These are phyloP conservation scores for Candida koratica DNA, from an alignment of 805 yeast genomes.

Conservation along the genomic window DNA sequence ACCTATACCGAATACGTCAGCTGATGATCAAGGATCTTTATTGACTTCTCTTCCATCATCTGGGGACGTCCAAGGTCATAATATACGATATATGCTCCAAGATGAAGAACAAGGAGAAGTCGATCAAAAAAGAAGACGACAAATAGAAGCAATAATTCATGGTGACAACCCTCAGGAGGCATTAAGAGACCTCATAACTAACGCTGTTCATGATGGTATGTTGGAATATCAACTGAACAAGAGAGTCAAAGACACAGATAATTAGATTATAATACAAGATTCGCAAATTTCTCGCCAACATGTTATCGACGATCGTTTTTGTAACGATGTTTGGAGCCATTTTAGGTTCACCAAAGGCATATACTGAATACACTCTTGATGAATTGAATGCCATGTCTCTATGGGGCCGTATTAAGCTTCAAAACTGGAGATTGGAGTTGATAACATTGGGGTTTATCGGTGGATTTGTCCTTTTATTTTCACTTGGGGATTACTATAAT, in stretches of 20 bases:
- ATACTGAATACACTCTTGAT: constrained; percentile 36
- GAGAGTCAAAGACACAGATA: constrained; percentile 1
- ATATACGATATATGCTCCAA: constrained; percentile 56
- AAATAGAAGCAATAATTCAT: constrained; percentile 65
- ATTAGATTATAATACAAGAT: neutral
- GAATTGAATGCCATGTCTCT: constrained; percentile 59
- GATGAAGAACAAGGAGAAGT: constrained; percentile 24
- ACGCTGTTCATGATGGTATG: constrained; percentile 53
- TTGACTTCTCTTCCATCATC: constrained; percentile 29
- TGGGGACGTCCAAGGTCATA: constrained; percentile 42
- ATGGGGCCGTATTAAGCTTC: constrained; percentile 50
- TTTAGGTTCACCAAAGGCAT: constrained; percentile 12
- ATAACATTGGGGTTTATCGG: constrained; percentile 50
- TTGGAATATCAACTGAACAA: constrained; percentile 1
- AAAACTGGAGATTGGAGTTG: constrained; percentile 77
- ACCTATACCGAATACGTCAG: neutral
- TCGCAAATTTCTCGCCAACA: no score
- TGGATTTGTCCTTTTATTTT: constrained; percentile 48
- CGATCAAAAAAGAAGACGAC: constrained; percentile 50
- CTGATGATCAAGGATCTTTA: constrained; percentile 1
- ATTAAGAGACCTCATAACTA: constrained; percentile 61
- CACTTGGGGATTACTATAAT: constrained; percentile 60
- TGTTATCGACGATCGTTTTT: neutral
- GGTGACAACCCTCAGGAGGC: constrained; percentile 82
- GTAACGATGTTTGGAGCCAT: neutral